phyloP scores from a whole-genome alignment of 768 basidiomycete species.

The Gautieria morchelliformis region DNA sequence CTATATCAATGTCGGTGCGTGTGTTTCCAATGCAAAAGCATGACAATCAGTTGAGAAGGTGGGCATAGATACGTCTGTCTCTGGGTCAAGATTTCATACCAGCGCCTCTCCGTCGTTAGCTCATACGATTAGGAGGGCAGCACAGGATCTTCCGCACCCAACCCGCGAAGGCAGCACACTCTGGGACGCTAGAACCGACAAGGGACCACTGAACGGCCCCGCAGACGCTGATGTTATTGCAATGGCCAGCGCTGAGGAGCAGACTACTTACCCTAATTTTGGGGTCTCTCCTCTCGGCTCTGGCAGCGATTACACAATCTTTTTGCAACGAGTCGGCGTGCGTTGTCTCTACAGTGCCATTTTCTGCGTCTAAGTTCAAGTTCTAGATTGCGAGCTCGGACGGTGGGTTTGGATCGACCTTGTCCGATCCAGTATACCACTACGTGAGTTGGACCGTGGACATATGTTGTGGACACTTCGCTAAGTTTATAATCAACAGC shows the following conservation, averaged over 20 bases:
- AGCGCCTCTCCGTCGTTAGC: conserved; percentile 75
- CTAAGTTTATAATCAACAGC: conserved; percentile 14
- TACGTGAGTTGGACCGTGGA: conserved; percentile 26
- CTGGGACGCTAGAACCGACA: conserved; percentile 68
- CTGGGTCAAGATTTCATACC: conserved; percentile 48
- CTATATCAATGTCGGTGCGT: conserved; percentile 69
- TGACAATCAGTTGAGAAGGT: background rate
- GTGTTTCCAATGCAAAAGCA: background rate
- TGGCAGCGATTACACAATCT: conserved; percentile 88
- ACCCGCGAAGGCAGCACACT: conserved; percentile 52
- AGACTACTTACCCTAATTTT: conserved; percentile 9
- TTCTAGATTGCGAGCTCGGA: conserved; percentile 20
- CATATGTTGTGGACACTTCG: too few species aligned
- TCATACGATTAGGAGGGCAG: conserved; percentile 57
- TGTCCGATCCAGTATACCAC: conserved; percentile 58
- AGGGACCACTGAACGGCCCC: conserved; percentile 38
- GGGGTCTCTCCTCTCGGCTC: conserved; percentile 58
- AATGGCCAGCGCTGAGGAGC: conserved; percentile 16
- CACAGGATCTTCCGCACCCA: conserved; percentile 67
- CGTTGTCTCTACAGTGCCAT: conserved; percentile 22
- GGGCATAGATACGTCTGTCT: conserved; percentile 46
- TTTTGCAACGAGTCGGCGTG: conserved; percentile 72
- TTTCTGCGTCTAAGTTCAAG: background rate
- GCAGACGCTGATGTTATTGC: conserved; percentile 35
- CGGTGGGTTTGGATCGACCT: conserved; percentile 28